These are phyloP conservation scores for Cytospora piceicola DNA, from an alignment of 2,329 filamentous ascomycete species.

Conservation along the genomic window DNA sequence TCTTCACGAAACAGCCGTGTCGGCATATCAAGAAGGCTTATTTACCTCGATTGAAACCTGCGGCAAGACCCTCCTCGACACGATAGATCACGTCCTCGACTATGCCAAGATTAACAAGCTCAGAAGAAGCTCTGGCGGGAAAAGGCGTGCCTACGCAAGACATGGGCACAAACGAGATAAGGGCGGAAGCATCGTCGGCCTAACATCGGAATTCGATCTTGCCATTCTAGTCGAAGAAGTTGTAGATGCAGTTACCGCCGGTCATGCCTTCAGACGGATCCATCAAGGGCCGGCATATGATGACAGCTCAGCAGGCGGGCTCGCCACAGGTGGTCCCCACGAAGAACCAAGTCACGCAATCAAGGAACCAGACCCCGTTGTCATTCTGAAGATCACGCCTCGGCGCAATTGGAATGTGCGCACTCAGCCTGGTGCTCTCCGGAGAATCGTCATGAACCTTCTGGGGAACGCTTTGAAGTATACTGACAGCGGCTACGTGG, in stretches of 20 bases:
- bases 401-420: slow-evolving; percentile 53
- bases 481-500: slow-evolving; percentile 41
- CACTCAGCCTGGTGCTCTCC: slow-evolving; percentile 53
- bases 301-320: slow-evolving; percentile 7
- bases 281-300: slow-evolving; percentile 18
- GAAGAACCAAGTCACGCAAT: not conserved
- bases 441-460: slow-evolving; percentile 58
- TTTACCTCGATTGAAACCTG: slow-evolving; percentile 52
- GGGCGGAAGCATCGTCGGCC: slow-evolving; percentile 30
- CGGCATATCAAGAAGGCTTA: slow-evolving; percentile 47
- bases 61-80: slow-evolving; percentile 52
- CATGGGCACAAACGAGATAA: slow-evolving; percentile 23
- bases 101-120: slow-evolving; percentile 55
- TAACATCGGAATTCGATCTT: slow-evolving; percentile 40
- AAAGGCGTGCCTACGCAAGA: slow-evolving; percentile 6
- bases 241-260: slow-evolving; percentile 42
- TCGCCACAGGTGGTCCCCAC: not conserved
- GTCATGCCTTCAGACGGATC: slow-evolving; percentile 37
- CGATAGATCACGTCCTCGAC: slow-evolving; percentile 52
- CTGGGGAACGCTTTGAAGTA: slow-evolving; percentile 59
- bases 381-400: slow-evolving; percentile 49
- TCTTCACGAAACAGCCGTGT: slow-evolving; percentile 49
- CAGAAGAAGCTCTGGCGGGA: slow-evolving; percentile 26
- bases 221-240: slow-evolving; percentile 41
- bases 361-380: slow-evolving; percentile 8